Conservation (phyloP, 768 basidiomycete genomes). For the Leucocoprinus sp. region DNA sequence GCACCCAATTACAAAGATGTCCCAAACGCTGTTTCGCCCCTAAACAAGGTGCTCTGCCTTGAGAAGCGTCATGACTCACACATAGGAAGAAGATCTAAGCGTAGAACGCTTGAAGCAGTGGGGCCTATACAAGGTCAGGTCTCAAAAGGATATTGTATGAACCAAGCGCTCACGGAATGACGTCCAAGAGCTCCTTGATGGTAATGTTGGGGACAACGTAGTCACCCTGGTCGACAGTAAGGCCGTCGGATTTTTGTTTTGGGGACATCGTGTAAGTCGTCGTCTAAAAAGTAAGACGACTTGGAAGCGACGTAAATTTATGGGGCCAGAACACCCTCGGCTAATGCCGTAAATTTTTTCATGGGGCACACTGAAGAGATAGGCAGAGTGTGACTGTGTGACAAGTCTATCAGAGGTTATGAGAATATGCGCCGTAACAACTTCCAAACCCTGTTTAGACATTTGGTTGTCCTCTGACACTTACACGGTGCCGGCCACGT, state of each 20-base stretch:
- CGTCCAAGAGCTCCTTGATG: constrained; percentile 78
- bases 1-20: constrained; percentile 57
- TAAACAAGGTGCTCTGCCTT: neutral
- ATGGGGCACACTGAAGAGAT: neutral
- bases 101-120: constrained; percentile 93
- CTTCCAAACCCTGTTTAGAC: too few relatives aligned
- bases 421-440: too few relatives aligned
- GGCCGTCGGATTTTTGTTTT: constrained; percentile 22
- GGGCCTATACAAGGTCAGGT: constrained; percentile 30
- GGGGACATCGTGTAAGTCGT: constrained; percentile 22
- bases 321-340: constrained; percentile 17
- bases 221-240: constrained; percentile 46
- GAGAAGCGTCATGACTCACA: too few relatives aligned
- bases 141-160: constrained; percentile 1
- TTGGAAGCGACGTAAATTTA: constrained; percentile 18
- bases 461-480: too few relatives aligned
- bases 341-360: constrained; percentile 13
- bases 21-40: constrained; percentile 58
- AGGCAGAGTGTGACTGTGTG: too few relatives aligned
- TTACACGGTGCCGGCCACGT: too few relatives aligned
- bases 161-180: constrained; percentile 66
- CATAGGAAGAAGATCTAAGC: constrained; percentile 65
- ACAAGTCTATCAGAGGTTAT: too few relatives aligned
- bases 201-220: constrained; percentile 75
- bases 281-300: constrained; percentile 10